phyloP scores from a whole-genome alignment of 2,329 filamentous ascomycete species.

The Scedosporium apiospermum region DNA sequence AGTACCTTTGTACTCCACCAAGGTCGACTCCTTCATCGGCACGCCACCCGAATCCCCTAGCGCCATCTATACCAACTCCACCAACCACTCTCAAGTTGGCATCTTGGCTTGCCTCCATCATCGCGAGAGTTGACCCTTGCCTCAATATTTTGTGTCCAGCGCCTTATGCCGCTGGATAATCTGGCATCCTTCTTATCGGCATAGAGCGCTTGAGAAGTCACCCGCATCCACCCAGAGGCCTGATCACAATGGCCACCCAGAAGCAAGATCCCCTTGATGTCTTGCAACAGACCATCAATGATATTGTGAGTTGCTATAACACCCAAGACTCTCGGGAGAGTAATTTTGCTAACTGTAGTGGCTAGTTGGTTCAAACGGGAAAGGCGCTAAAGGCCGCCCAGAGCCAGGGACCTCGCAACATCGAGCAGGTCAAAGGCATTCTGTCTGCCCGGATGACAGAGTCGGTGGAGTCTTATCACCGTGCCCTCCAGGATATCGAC shows the following conservation, averaged over 20 bases:
- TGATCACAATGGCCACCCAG: constrained; percentile 19
- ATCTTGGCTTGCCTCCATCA: too few species aligned
- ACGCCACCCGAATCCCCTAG: too few species aligned
- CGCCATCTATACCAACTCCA: too few species aligned
- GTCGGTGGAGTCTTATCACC: constrained; percentile 39
- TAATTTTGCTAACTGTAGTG: neutral
- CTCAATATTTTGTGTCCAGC: too few species aligned
- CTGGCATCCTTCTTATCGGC: too few species aligned
- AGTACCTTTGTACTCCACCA: too few species aligned
- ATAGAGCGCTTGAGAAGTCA: too few species aligned
- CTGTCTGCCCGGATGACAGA: constrained; percentile 34
- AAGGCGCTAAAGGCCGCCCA: constrained; percentile 43
- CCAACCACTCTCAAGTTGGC: too few species aligned
- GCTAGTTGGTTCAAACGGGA: constrained; percentile 48
- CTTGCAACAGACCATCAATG: constrained; percentile 44
- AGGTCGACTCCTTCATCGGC: too few species aligned
- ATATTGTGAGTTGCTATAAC: constrained; percentile 34
- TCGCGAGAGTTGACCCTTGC: too few species aligned
- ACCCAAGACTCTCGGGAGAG: neutral
- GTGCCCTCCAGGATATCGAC: constrained; percentile 46
- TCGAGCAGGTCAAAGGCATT: constrained; percentile 20
- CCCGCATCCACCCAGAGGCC: neutral
- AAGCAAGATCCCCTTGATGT: constrained; percentile 31
- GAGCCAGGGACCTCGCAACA: constrained; percentile 32
- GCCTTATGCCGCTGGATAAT: too few species aligned